These are phyloP conservation scores for Triticum dicoccoides DNA, from an alignment of 176 grass and related monocot species.

Conservation along the genomic window DNA sequence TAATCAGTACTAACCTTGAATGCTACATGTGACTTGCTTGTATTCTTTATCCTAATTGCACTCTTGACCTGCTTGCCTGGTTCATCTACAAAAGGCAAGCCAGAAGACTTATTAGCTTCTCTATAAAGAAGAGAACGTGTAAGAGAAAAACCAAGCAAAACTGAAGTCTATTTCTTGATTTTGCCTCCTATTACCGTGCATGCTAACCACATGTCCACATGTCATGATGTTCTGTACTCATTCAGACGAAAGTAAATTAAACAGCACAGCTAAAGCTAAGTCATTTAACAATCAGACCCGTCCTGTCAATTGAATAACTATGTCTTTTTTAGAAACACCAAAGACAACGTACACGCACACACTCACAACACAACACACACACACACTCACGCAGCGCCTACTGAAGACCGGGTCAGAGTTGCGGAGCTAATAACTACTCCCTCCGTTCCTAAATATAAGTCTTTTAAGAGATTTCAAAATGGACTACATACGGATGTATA, in stretches of 20 bases:
- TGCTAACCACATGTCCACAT: background rate
- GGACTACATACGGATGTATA: too few relatives aligned
- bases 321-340: too few relatives aligned
- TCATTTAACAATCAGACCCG: constrained; percentile 10
- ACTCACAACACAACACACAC: too few relatives aligned
- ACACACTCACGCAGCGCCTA: too few relatives aligned
- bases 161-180: background rate
- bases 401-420: too few relatives aligned
- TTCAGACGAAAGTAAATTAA: constrained; percentile 15
- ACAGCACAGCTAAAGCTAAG: background rate
- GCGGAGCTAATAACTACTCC: background rate
- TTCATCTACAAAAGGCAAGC: constrained; percentile 69
- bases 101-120: constrained; percentile 10
- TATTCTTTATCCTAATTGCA: constrained; percentile 95
- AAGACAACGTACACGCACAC: too few relatives aligned
- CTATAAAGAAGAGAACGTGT: constrained; percentile 1
- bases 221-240: background rate
- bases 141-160: constrained; percentile 5
- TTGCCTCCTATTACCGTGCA: background rate
- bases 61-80: constrained; percentile 94
- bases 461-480: too few relatives aligned
- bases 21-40: constrained; percentile 87
- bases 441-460: too few relatives aligned
- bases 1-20: constrained; percentile 76
- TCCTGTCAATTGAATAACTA: constrained; percentile 20